phyloP scores from a whole-genome alignment of 2,329 filamentous ascomycete genomes.

The Phyllosticta citrichinensis region DNA sequence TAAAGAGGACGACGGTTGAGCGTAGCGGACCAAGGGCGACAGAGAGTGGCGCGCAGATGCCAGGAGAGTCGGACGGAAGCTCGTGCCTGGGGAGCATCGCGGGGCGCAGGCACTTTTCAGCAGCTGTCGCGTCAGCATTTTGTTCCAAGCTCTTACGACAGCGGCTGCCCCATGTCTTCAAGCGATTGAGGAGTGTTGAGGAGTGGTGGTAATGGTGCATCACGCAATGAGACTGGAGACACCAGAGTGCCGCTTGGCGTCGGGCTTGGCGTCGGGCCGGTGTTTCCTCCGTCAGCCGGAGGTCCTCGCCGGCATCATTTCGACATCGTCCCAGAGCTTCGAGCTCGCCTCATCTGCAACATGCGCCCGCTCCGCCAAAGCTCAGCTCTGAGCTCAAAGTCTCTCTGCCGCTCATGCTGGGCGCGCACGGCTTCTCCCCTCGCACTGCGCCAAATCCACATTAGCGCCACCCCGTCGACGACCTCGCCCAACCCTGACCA shows the following conservation, averaged over 20 bases:
- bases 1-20: conserved; percentile 11
- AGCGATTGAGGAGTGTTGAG: neutral
- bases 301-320: neutral
- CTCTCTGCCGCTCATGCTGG: conserved; percentile 8
- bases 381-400: conserved; percentile 3
- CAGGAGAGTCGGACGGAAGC: neutral
- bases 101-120: conserved; percentile 21
- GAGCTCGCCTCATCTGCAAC: neutral
- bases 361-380: conserved; percentile 8
- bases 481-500: conserved; percentile 30
- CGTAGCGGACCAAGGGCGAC: conserved; percentile 17
- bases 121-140: conserved; percentile 27
- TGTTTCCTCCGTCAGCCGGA: neutral
- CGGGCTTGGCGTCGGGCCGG: neutral
- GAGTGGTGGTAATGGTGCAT: neutral
- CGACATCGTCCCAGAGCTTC: neutral
- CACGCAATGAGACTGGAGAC: conserved; percentile 4
- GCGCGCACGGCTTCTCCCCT: conserved; percentile 14
- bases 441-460: conserved; percentile 31
- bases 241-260: neutral
- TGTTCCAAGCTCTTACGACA: conserved; percentile 5
- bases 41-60: conserved; percentile 8
- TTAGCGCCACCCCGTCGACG: conserved; percentile 34
- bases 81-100: conserved; percentile 4
- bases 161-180: conserved; percentile 1